Percentiles rank a stretch among this genome's conserved stretches.
These are phyloP conservation scores for Solanum stenotomum DNA, from an alignment of 257 asterid species.

Conservation along the genomic window DNA sequence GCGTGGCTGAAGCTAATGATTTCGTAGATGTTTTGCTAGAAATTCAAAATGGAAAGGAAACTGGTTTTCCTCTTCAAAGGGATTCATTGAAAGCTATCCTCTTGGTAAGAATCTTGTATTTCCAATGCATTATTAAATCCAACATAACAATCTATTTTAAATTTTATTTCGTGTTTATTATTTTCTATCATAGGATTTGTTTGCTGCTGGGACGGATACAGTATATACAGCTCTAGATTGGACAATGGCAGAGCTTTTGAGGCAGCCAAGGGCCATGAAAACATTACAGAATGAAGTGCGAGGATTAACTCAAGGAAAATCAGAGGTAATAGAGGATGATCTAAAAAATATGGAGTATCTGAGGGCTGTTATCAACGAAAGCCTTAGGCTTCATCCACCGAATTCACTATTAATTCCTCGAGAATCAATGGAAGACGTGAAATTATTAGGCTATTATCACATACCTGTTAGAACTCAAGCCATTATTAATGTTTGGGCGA, in stretches of 20 bases:
- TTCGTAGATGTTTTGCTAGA: constrained; percentile 2
- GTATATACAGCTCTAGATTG: constrained; percentile 15
- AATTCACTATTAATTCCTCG: constrained; percentile 32
- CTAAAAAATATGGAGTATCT: constrained; percentile 30
- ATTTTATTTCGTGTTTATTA: not conserved
- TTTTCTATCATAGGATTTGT: not conserved
- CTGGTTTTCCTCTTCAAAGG: not conserved
- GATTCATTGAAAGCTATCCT: not conserved
- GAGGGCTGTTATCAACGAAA: constrained; percentile 36
- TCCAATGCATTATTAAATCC: not conserved
- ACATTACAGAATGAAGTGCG: constrained; percentile 23
- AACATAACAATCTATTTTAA: not conserved
- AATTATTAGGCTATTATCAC: constrained; percentile 32
- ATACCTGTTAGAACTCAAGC: constrained; percentile 20
- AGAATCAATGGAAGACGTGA: constrained; percentile 23
- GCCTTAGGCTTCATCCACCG: constrained; percentile 30
- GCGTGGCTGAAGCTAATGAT: not conserved
- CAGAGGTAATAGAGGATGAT: constrained; percentile 20
- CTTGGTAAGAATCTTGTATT: not conserved
- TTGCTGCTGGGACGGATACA: not conserved
- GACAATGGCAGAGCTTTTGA: constrained; percentile 30
- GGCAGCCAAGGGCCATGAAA: not conserved
- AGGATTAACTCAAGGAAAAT: not conserved
- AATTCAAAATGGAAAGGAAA: not conserved
- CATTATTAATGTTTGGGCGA: constrained; percentile 39